Evolutionary conservation across 2,329 filamentous ascomycete species (phyloP).

Genomic region (Sporothrix dimorphospora): DNA sequence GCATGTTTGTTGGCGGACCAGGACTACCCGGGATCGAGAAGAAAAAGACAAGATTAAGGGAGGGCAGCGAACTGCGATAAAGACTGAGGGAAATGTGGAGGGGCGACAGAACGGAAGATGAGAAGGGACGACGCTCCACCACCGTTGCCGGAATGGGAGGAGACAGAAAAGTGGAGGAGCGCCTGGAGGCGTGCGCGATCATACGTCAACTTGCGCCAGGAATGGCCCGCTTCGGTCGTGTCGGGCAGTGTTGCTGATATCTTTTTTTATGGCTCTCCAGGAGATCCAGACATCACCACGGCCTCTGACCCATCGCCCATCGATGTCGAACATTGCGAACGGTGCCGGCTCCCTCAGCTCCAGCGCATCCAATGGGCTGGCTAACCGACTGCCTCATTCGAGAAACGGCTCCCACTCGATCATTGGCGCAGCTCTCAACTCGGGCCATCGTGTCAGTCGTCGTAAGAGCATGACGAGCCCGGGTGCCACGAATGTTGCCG

Average conservation of each 20-base stretch:
- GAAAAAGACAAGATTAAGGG: background rate
- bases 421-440: conserved; percentile 67
- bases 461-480: conserved; percentile 90
- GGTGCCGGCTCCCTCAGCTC: conserved; percentile 50
- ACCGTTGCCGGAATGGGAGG: background rate
- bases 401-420: conserved; percentile 82
- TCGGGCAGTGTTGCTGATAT: conserved; percentile 37
- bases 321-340: conserved; percentile 61
- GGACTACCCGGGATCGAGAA: background rate
- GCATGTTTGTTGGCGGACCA: background rate
- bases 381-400: conserved; percentile 64
- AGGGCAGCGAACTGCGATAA: background rate
- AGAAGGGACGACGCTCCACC: background rate
- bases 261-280: conserved; percentile 43
- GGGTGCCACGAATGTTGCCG: conserved; percentile 70
- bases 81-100: background rate
- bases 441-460: conserved; percentile 83
- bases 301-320: conserved; percentile 66
- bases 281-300: conserved; percentile 68
- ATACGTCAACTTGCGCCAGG: background rate
- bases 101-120: background rate
- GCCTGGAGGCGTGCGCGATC: background rate
- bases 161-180: background rate
- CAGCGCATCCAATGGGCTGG: conserved; percentile 61
- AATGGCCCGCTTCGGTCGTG: background rate